Base-by-base conservation (phyloP, 495 filamentous ascomycete species). In the Lepraria neglecta region DNA sequence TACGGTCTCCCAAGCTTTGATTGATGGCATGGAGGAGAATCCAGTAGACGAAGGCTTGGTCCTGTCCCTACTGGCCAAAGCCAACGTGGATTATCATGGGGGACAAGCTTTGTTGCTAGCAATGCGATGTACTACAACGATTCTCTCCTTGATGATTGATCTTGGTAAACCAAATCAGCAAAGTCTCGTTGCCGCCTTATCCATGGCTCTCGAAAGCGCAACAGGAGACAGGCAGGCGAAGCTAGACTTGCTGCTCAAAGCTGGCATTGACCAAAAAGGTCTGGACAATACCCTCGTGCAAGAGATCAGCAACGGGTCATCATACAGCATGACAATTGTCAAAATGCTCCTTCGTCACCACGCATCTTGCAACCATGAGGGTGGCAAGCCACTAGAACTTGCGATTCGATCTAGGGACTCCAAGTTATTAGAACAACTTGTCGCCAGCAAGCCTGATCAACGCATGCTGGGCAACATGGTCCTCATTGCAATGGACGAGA, bases 331-430 rank as follows among this genome's bases (percentile, higher is more conserved):
- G 2, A 17, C 38, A 1, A 6, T 62, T 9, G 30, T 65, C 10
- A 9, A 59, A 43, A 53, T n/a, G 46, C 59, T 65, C 5, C 30
- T 65, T 7, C 19, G 43, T 19, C 31, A 47, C 30, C n/a, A 44
- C 12, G 59, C 64, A 42, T 62, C 54, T 15, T 65, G 64, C 55
- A 35, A 54, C 27, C 40, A 62, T 35, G 35, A 62, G 21, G 12
- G 21, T 21, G 64, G 64, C 19, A 65, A 62, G 50, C 45, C 59
- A 24, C 27, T 65, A 19, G 59, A 62, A 44, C 47, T 65, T 59
- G 64, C 64, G 17, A 50, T 61, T 14, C 31, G 24, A 35, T 44
- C 19, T 30, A 30, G 33, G 17, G 31, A 65, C 35, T 4, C 12
- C 21, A 10, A 27, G n/a, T 3, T 65, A 9, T 40, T 62, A 21